Percentiles rank a stretch among this genome's conserved stretches.
Conservation (phyloP, 2,329 filamentous ascomycete species). For the Colletotrichum liaoningense region DNA sequence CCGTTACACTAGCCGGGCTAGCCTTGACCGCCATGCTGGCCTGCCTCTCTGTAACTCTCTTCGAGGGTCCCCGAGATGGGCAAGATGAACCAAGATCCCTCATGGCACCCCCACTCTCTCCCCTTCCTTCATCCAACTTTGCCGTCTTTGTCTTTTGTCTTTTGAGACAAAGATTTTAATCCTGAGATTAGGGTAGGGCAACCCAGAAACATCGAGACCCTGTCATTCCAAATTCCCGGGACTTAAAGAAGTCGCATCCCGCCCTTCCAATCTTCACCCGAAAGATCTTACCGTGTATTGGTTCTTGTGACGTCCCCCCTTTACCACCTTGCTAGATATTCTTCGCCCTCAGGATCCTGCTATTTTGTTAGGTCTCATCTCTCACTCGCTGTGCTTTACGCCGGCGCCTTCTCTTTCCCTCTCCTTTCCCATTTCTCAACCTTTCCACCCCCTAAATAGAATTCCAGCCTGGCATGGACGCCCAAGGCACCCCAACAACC, state of each 20-base stretch:
- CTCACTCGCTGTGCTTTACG: slow-evolving; percentile 15
- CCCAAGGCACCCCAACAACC: not conserved
- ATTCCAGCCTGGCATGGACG: slow-evolving; percentile 8
- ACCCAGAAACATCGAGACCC: not conserved
- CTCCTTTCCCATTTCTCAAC: not conserved
- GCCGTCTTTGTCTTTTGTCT: slow-evolving; percentile 18
- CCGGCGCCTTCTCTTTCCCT: not conserved
- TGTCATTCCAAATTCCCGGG: not conserved
- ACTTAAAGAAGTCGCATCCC: slow-evolving; percentile 11
- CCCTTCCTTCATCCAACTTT: not conserved
- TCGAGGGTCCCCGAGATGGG: not conserved
- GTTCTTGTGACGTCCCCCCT: not conserved
- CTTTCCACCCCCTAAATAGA: not conserved
- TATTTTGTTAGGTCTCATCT: slow-evolving; percentile 15
- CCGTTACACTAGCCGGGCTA: slow-evolving; percentile 4
- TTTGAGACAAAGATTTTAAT: slow-evolving; percentile 16
- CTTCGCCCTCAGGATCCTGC: not conserved
- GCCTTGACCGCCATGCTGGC: slow-evolving; percentile 11
- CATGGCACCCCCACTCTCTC: slow-evolving; percentile 21
- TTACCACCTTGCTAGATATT: not conserved
- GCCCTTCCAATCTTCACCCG: not conserved
- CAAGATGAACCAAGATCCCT: slow-evolving; percentile 18
- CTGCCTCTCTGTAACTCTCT: not conserved
- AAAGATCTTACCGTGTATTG: not conserved
- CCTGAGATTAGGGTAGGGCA: slow-evolving; percentile 33